Percentiles rank a stretch among this genome's conserved stretches.
Conservation (phyloP, 371 early-diverging fungal genomes). For the Mucor sp. region DNA sequence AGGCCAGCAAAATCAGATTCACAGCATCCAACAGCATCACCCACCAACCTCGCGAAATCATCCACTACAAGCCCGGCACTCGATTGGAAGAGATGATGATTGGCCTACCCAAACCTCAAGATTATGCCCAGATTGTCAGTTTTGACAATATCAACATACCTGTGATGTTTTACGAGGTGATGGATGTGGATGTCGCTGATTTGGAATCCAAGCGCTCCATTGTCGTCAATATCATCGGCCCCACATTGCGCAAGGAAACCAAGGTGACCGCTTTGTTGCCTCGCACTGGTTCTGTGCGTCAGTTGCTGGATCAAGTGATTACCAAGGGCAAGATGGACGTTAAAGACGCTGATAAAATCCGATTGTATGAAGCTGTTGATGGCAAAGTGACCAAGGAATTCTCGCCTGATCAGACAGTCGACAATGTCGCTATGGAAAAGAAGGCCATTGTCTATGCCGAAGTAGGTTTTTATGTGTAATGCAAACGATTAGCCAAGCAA, state of each 20-base stretch:
- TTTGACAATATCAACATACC: constrained; percentile 20
- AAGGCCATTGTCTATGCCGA: constrained; percentile 38
- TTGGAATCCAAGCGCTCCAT: constrained; percentile 72
- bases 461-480: constrained; percentile 15
- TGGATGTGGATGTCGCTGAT: constrained; percentile 78
- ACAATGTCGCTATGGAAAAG: constrained; percentile 34
- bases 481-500: neutral
- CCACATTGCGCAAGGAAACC: constrained; percentile 31
- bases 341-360: constrained; percentile 28
- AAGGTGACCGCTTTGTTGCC: constrained; percentile 60
- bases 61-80: constrained; percentile 19
- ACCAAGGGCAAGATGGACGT: constrained; percentile 45
- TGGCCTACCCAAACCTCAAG: constrained; percentile 9
- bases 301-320: constrained; percentile 65
- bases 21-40: constrained; percentile 20
- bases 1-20: constrained; percentile 22
- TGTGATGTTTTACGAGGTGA: constrained; percentile 73
- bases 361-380: constrained; percentile 44
- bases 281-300: constrained; percentile 57
- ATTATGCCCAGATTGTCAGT: constrained; percentile 13
- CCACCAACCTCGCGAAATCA: constrained; percentile 21
- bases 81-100: constrained; percentile 24
- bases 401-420: constrained; percentile 42
- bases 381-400: constrained; percentile 46
- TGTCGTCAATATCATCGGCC: constrained; percentile 58